Percentiles rank a stretch among this genome's conserved stretches.
phyloP scores from a whole-genome alignment of 1,284 basidiomycete species.

The Apiotrichum montevideense region DNA sequence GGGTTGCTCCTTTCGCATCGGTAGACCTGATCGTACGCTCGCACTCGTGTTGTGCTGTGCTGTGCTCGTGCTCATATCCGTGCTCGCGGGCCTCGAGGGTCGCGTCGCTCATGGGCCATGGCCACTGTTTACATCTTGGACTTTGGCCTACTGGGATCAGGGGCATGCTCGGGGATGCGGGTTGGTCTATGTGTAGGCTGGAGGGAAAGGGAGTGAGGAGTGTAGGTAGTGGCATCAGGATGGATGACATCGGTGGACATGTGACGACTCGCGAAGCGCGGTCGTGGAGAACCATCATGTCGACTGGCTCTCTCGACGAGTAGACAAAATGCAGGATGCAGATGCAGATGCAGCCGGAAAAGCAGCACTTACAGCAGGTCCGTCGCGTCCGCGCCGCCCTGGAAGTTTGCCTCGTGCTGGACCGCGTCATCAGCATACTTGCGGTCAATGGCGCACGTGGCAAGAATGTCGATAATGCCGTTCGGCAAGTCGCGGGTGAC shows the following conservation, averaged over 20 bases:
- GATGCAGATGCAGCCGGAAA: neutral
- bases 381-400: conserved; percentile 11
- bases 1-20: too few species aligned
- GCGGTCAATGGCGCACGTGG: conserved; percentile 36
- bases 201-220: neutral
- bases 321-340: neutral
- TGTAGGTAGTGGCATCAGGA: neutral
- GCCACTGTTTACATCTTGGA: neutral
- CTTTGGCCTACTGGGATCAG: neutral
- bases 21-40: too few species aligned
- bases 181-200: neutral
- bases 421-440: conserved; percentile 39
- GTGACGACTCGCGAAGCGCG: too few species aligned
- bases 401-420: conserved; percentile 24
- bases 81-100: neutral
- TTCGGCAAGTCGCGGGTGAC: conserved; percentile 12
- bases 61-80: neutral
- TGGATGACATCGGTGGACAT: too few species aligned
- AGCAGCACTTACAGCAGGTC: conserved; percentile 1
- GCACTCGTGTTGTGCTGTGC: neutral
- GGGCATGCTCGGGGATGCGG: neutral
- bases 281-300: too few species aligned
- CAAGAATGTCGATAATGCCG: conserved; percentile 35
- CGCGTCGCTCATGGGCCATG: neutral
- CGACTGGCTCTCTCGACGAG: too few species aligned